Evolutionary conservation across 768 basidiomycete species (phyloP), one percentile per base, ranked within the genome.

Genomic region (Russula ochroleuca): DNA sequence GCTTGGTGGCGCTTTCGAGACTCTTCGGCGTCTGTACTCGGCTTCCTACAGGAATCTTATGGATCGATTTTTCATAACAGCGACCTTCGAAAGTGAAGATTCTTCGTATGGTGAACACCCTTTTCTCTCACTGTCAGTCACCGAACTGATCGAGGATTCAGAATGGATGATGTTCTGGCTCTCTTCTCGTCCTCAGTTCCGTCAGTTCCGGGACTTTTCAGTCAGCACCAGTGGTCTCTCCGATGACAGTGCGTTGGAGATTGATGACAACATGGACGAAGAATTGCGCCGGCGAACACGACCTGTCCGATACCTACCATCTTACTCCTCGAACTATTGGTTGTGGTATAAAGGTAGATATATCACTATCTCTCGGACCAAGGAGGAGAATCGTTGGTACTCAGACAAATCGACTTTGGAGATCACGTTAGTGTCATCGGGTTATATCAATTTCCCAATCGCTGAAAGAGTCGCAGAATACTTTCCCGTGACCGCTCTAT

Each of bases 81-180:
- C 83, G 2, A 76, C 74, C 37, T 85, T 90, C 58, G 79, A 85
- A 1, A 81, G 84, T 5, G 74, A 80, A 0, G 87, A 90, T 66
- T 56, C 69, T n/a, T 78, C 80, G 61, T 87, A 79, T 68, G 72
- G 87, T 86, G 68, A 11, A 84, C 67, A 23, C 43, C 41, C 13
- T 59, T 49, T 65, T n/a, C 28, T 1, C 9, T n/a, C 37, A 43
- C 50, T 1, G 5, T 59, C 63, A 35, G 59, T 58, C n/a, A 59
- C 56, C 50, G 48, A 65, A 11, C 33, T 47, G 40, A 59, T 15
- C 21, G 23, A 11, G 59, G 9, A 1, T 43, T 43, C 61, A 88
- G 86, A 80, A 43, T 90, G 88, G 88, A 78, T 90, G 69, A 80
- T 88, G 79, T 73, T 79, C 45, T 90, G 88, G 87, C 72, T 90